phyloP scores from a whole-genome alignment of 2,329 filamentous ascomycete genomes.

The Beauveria australis region DNA sequence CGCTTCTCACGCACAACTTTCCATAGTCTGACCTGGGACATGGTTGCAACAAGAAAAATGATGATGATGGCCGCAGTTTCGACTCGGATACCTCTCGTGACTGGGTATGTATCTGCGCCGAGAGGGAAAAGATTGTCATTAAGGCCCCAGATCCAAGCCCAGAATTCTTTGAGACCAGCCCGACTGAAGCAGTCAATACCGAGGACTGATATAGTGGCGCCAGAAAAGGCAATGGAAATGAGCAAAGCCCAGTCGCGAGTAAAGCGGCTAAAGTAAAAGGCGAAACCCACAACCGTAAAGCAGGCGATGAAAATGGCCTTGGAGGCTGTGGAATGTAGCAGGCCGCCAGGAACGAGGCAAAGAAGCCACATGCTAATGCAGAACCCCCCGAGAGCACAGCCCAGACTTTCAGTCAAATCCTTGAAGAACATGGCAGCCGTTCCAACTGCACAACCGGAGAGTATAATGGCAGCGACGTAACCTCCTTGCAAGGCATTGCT shows the following conservation, averaged over 20 bases:
- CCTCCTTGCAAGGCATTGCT: constrained; percentile 71
- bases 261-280: constrained; percentile 68
- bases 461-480: constrained; percentile 70
- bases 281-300: constrained; percentile 60
- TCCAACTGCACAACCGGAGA: constrained; percentile 68
- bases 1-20: constrained; percentile 62
- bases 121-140: constrained; percentile 76
- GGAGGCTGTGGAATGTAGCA: constrained; percentile 53
- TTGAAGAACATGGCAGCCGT: constrained; percentile 68
- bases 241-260: constrained; percentile 76
- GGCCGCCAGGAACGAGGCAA: constrained; percentile 64
- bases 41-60: constrained; percentile 63
- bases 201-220: constrained; percentile 69
- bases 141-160: constrained; percentile 82
- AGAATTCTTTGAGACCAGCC: constrained; percentile 93
- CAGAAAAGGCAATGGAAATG: constrained; percentile 66
- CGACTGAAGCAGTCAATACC: constrained; percentile 86
- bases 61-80: constrained; percentile 74
- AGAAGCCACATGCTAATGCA: constrained; percentile 87
- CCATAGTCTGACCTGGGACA: constrained; percentile 84
- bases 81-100: constrained; percentile 78
- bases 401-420: constrained; percentile 73
- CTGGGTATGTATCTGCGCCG: constrained; percentile 67
- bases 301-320: constrained; percentile 69
- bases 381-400: constrained; percentile 80